Evolutionary conservation across 2,329 filamentous ascomycete genomes (phyloP).

Genomic region (Juglanconis juglandina): DNA sequence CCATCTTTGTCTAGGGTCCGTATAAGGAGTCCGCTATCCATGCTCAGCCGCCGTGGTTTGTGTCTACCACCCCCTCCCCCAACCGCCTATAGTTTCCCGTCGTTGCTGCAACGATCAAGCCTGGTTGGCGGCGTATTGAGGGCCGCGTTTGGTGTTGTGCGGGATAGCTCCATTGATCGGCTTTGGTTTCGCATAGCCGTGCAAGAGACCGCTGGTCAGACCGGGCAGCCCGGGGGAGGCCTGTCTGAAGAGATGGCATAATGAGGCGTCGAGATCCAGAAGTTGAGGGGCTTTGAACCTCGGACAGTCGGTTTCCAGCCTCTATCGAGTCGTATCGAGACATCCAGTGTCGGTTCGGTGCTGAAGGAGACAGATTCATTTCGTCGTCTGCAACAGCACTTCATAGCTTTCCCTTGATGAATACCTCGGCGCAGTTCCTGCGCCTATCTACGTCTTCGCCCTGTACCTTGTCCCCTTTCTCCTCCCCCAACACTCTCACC

Average conservation of each 20-base stretch:
- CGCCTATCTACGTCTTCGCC: background rate
- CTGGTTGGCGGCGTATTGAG: background rate
- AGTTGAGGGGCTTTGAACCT: too few relatives aligned
- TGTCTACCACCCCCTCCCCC: too few relatives aligned
- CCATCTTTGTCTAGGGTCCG: slow-evolving; percentile 23
- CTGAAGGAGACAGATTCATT: background rate
- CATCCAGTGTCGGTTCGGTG: background rate
- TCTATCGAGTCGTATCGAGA: background rate
- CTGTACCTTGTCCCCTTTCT: slow-evolving; percentile 27
- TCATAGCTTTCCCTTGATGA: slow-evolving; percentile 37
- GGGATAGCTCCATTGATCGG: background rate
- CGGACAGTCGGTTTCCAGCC: too few relatives aligned
- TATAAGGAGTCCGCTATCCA: slow-evolving; percentile 23
- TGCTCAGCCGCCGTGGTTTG: slow-evolving; percentile 16
- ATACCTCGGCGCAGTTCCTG: slow-evolving; percentile 6
- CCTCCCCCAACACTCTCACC: slow-evolving; percentile 43
- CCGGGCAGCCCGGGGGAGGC: too few relatives aligned
- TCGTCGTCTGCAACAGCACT: too few relatives aligned
- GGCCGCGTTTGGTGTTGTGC: background rate
- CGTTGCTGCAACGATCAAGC: background rate
- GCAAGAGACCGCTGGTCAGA: too few relatives aligned
- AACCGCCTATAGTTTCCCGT: too few relatives aligned
- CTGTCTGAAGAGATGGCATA: too few relatives aligned
- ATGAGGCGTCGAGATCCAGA: too few relatives aligned
- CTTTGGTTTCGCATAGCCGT: background rate